Conservation (phyloP, 139 green algal genomes). For the Chlamydomonas incerta region DNA sequence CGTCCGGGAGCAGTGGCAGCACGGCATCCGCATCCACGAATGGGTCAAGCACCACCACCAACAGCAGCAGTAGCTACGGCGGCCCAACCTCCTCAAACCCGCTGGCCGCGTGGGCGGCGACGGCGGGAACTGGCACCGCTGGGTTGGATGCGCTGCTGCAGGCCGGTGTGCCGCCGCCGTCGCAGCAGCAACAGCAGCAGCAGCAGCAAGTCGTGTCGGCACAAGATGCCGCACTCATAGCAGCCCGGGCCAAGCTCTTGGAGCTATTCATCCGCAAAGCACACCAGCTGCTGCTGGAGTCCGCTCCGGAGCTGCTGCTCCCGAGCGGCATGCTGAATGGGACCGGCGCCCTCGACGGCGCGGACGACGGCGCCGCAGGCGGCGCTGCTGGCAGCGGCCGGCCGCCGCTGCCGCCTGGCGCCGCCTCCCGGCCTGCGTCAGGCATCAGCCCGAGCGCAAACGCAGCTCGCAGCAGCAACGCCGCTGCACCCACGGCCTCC, state of each 20-base stretch:
- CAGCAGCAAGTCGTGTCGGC: background rate
- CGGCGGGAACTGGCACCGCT: background rate
- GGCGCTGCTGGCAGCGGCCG: background rate
- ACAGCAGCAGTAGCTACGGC: background rate
- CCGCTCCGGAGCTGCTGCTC: constrained; percentile 23
- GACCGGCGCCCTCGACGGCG: background rate
- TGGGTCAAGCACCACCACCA: background rate
- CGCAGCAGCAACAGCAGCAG: too few species aligned
- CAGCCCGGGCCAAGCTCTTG: constrained; percentile 24
- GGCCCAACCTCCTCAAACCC: background rate
- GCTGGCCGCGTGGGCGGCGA: background rate
- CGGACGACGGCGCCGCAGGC: background rate
- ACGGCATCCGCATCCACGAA: background rate
- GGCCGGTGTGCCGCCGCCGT: constrained; percentile 3
- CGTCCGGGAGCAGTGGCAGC: background rate
- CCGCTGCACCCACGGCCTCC: too few species aligned
- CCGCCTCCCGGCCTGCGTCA: background rate
- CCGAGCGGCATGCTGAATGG: background rate
- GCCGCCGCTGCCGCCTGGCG: background rate
- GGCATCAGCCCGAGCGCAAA: too few species aligned
- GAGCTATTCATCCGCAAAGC: constrained; percentile 32
- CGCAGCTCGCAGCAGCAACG: too few species aligned
- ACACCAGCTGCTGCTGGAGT: constrained; percentile 26
- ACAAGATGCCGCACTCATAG: background rate
- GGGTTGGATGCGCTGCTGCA: constrained; percentile 21